phyloP scores from a whole-genome alignment of 2,329 filamentous ascomycete species.

The Trichoderma citrinoviride region DNA sequence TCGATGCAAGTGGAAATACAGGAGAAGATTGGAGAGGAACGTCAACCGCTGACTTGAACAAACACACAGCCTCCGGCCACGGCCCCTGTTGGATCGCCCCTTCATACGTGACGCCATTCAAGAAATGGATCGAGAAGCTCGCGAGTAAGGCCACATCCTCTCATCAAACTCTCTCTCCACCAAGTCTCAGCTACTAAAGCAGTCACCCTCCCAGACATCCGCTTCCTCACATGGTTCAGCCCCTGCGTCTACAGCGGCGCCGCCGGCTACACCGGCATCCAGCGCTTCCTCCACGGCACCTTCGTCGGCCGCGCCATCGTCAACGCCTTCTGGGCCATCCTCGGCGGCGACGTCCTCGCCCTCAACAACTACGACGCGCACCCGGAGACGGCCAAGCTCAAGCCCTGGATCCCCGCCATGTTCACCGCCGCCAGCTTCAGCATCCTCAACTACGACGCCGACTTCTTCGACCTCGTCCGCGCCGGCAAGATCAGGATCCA shows the following conservation, averaged over 20 bases:
- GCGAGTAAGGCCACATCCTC: conserved; percentile 42
- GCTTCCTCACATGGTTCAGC: conserved; percentile 70
- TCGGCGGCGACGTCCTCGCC: conserved; percentile 54
- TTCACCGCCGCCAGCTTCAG: conserved; percentile 55
- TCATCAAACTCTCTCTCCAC: not conserved
- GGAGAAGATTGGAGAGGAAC: too few relatives aligned
- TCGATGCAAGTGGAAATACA: conserved; percentile 38
- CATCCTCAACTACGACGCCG: conserved; percentile 58
- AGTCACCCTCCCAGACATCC: conserved; percentile 44
- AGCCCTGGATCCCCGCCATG: conserved; percentile 50
- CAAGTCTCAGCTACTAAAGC: not conserved
- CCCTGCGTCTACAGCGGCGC: conserved; percentile 69
- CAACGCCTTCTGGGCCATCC: conserved; percentile 55
- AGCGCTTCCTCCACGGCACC: conserved; percentile 57
- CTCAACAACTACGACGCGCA: conserved; percentile 55
- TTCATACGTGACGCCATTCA: conserved; percentile 63
- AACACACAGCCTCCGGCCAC: conserved; percentile 44
- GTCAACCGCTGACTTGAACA: not conserved
- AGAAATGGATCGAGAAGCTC: conserved; percentile 65
- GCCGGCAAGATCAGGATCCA: conserved; percentile 52
- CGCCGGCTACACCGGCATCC: conserved; percentile 56
- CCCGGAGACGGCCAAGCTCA: conserved; percentile 52
- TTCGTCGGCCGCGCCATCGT: conserved; percentile 55
- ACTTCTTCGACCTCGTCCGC: conserved; percentile 56
- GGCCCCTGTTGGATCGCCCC: conserved; percentile 60